Evolutionary conservation across 495 filamentous ascomycete species (phyloP).

Genomic region (Neurospora terricola): DNA sequence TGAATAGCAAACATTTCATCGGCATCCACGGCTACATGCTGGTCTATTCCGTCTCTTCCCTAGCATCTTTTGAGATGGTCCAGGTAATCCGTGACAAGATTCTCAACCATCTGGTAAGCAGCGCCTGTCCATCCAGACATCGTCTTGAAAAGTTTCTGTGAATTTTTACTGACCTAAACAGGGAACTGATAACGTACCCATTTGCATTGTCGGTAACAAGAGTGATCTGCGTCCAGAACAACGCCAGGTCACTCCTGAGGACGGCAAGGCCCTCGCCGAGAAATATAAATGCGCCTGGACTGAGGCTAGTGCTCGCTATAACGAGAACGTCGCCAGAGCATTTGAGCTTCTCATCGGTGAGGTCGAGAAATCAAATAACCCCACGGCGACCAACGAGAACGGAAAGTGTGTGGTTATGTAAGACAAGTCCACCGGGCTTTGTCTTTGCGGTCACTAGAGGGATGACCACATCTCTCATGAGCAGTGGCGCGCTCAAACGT

Average conservation of each 20-base stretch:
- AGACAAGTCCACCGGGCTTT: neutral
- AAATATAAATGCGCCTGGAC: constrained; percentile 90
- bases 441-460: neutral
- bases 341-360: constrained; percentile 93
- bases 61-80: constrained; percentile 94
- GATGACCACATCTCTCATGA: neutral
- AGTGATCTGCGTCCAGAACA: constrained; percentile 87
- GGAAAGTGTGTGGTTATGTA: constrained; percentile 83
- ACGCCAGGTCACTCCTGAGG: constrained; percentile 77
- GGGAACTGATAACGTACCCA: constrained; percentile 86
- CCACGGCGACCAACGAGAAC: constrained; percentile 65
- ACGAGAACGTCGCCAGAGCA: constrained; percentile 84
- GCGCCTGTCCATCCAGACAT: neutral
- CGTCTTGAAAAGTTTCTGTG: neutral
- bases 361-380: constrained; percentile 92
- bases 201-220: constrained; percentile 96
- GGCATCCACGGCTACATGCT: constrained; percentile 99
- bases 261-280: constrained; percentile 69
- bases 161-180: constrained; percentile 22
- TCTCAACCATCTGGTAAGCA: constrained; percentile 79
- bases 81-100: constrained; percentile 94
- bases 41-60: constrained; percentile 88
- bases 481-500: neutral
- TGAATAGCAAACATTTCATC: constrained; percentile 98
- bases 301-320: constrained; percentile 86